Evolutionary conservation across 371 early-diverging fungal genomes (phyloP).

Genomic region (Actinomucor elegans): DNA sequence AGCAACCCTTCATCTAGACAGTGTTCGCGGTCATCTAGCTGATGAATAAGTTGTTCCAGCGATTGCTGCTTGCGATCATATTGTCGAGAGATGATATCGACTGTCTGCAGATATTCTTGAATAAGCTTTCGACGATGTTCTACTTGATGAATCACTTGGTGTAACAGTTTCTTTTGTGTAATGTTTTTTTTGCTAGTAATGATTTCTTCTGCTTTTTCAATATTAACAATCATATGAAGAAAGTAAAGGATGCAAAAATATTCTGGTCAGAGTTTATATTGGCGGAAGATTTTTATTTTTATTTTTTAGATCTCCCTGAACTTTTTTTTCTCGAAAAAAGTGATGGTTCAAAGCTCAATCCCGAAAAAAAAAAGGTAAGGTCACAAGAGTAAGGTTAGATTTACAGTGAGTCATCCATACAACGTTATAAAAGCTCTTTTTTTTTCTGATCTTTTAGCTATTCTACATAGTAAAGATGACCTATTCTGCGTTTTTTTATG

Average conservation of each 20-base stretch:
- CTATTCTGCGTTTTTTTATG: conserved; percentile 40
- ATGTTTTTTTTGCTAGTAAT: neutral
- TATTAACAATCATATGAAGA: conserved; percentile 6
- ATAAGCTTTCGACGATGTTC: neutral
- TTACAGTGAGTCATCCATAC: neutral
- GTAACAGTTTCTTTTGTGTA: conserved; percentile 3
- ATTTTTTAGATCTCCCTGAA: neutral
- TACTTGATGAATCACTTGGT: conserved; percentile 8
- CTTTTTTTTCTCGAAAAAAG: neutral
- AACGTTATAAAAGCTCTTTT: neutral
- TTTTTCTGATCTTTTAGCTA: neutral
- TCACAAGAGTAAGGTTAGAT: conserved; percentile 8
- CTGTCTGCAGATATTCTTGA: neutral
- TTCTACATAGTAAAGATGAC: neutral
- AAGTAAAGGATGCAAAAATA: neutral
- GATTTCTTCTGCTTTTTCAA: conserved; percentile 17
- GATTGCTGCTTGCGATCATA: neutral
- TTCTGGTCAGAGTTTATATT: no score
- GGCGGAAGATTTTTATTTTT: conserved; percentile 19
- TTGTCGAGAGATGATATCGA: conserved; percentile 1
- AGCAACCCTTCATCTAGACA: conserved; percentile 12
- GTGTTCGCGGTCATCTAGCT: conserved; percentile 8
- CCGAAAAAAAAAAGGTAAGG: conserved; percentile 5
- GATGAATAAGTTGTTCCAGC: conserved; percentile 4
- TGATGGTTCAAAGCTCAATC: conserved; percentile 5